Percentiles rank a stretch among this genome's conserved stretches.
Conservation (phyloP, 176 grass and related monocot species). For the Microstegium vimineum region DNA sequence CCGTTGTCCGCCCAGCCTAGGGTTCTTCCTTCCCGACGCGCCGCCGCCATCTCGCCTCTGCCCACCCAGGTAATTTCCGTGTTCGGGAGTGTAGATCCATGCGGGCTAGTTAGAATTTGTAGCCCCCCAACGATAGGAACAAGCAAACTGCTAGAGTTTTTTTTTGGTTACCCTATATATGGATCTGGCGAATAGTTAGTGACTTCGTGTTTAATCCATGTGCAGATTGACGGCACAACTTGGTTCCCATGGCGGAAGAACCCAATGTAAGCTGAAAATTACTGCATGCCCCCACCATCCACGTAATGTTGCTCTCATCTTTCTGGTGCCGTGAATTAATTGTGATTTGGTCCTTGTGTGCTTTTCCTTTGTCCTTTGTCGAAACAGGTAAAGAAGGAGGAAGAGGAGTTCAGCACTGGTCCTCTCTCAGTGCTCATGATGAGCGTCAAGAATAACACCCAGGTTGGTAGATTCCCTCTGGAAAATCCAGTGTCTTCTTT, state of each 20-base stretch:
- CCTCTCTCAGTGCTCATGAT: constrained; percentile 64
- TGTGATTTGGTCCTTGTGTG: not conserved
- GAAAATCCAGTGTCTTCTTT: not conserved
- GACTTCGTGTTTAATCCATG: not conserved
- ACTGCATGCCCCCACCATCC: not conserved
- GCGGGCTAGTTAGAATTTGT: not conserved
- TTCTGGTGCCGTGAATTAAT: not conserved
- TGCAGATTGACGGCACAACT: constrained; percentile 9
- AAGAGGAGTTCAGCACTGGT: constrained; percentile 71
- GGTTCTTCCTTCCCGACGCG: constrained; percentile 15
- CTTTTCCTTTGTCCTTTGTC: not conserved
- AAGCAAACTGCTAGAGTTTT: not conserved
- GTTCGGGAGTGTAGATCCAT: not conserved
- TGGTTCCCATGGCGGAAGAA: constrained; percentile 44
- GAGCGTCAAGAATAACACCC: constrained; percentile 69
- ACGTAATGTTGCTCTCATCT: not conserved
- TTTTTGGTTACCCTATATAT: not conserved
- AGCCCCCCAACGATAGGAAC: not conserved
- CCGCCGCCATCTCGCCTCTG: constrained; percentile 7
- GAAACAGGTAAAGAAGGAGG: constrained; percentile 50
- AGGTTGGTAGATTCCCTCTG: constrained; percentile 25
- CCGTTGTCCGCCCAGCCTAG: not conserved
- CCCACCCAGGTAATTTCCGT: constrained; percentile 11
- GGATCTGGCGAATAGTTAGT: not conserved
- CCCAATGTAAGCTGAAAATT: constrained; percentile 29